phyloP scores from a whole-genome alignment of 2,329 filamentous ascomycete species.

The Coniella lustricola region DNA sequence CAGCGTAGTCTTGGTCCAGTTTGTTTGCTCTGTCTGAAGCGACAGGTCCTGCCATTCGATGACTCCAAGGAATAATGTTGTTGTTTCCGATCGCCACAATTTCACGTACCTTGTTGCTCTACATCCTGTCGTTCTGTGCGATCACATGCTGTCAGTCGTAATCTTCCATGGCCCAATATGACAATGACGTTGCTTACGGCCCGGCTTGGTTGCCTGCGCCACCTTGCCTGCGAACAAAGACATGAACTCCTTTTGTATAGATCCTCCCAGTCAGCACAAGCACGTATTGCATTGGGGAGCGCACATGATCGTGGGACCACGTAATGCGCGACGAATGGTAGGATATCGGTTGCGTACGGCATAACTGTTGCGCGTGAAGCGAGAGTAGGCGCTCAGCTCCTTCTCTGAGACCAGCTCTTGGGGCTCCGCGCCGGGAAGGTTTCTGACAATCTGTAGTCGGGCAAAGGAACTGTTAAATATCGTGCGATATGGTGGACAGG shows the following conservation, averaged over 20 bases:
- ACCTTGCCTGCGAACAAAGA: slow-evolving; percentile 80
- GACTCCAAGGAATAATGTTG: background rate
- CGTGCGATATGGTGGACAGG: slow-evolving; percentile 5
- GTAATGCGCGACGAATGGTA: background rate
- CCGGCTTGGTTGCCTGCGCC: slow-evolving; percentile 63
- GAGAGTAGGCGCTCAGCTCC: slow-evolving; percentile 70
- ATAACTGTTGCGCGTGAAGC: slow-evolving; percentile 69
- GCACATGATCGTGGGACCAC: background rate
- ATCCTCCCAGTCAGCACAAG: slow-evolving; percentile 1
- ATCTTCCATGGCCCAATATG: background rate
- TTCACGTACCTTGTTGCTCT: slow-evolving; percentile 62
- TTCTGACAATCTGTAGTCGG: slow-evolving; percentile 67
- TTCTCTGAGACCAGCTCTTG: slow-evolving; percentile 71
- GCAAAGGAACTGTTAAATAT: slow-evolving; percentile 10
- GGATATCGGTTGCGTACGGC: slow-evolving; percentile 7
- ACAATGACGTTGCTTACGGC: slow-evolving; percentile 7
- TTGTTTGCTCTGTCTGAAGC: too few species aligned
- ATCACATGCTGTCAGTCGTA: background rate
- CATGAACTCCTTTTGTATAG: slow-evolving; percentile 64
- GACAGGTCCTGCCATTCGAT: too few species aligned
- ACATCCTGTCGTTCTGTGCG: slow-evolving; percentile 57
- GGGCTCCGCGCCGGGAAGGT: slow-evolving; percentile 62
- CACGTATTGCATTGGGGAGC: background rate
- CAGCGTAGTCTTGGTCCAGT: too few species aligned
- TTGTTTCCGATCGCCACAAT: background rate